Evolutionary conservation across 208 protist genomes (phyloP).

Genomic region (Acanthamoeba lugdunensis): DNA sequence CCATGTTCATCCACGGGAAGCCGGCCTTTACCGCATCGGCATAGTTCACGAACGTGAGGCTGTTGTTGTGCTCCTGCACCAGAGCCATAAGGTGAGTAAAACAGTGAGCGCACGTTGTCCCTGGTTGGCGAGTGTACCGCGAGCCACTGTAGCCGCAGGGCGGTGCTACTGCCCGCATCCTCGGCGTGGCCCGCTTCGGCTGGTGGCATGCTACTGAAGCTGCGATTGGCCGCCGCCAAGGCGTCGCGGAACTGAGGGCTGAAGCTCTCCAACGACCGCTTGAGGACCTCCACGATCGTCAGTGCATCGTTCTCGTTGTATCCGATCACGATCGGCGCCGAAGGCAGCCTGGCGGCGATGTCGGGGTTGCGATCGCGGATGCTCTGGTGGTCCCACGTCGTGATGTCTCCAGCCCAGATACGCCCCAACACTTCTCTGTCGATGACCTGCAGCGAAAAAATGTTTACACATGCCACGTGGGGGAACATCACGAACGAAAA

Average conservation of each 20-base stretch:
- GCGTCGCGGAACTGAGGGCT: background rate
- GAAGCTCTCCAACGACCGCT: background rate
- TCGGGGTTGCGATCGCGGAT: background rate
- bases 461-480: background rate
- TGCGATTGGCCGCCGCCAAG: background rate
- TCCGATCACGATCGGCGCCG: background rate
- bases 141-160: background rate
- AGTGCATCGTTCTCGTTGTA: background rate
- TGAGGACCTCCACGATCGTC: background rate
- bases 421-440: background rate
- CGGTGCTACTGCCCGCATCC: background rate
- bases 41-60: background rate
- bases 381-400: background rate
- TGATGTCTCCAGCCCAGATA: constrained; percentile 28
- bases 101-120: background rate
- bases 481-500: background rate
- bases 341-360: background rate
- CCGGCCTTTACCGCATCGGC: background rate
- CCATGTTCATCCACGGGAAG: constrained; percentile 16
- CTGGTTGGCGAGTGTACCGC: background rate
- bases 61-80: background rate
- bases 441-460: background rate
- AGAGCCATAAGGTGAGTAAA: too few relatives aligned
- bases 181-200: background rate
- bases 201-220: background rate